Base-by-base conservation (phyloP, 1,284 basidiomycete genomes). In the Nidula niveotomentosa region DNA sequence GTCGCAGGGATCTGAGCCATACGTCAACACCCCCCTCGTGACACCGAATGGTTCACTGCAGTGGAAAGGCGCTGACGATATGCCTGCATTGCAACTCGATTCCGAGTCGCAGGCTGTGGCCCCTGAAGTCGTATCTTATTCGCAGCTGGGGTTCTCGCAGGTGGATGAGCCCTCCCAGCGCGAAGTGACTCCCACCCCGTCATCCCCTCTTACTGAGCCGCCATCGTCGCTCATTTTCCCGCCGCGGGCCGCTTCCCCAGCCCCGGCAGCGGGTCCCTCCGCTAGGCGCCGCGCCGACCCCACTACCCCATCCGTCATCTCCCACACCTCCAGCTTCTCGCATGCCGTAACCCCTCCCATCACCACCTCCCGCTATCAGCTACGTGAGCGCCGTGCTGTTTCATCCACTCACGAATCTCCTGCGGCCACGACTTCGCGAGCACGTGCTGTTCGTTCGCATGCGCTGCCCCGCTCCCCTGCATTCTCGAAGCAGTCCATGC, bases 41-140 rank as follows among this genome's bases (percentile, higher is more conserved):
- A 84, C 81, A 12, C 85, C 85, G 0, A 77, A 79, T 54, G 78
- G 80, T 36, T 82, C 81, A 4, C 66, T 79, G n/a, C 75, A 78
- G 51, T 79, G 76, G 72, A 68, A 67, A 36, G 61, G 68, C 35
- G 60, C 65, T 13, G 65, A 72, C 58, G 63, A 66, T 45, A 57
- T 73, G 3, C 67, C 77, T 13, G 55, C 66, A n/a, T 75, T 76
- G 8, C 74, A 76, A 58, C 62, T 74, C 34, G 73, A 79, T 51
- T 60, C 67, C 12, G 61, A 60, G 8, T 69, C 70, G 30, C 76
- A 73, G 51, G 56, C 52, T 30, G 57, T 63, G 13, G 53, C 63
- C 33, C 62, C 66, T 48, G 69, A 69, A 51, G 59, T 70, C 8
- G 54, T 73, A 17, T 67, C 73, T 12, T 72, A 68, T 62, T 72